These are phyloP conservation scores for Telfairia occidentalis DNA, from an alignment of 331 rosid genomes.

Conservation along the genomic window DNA sequence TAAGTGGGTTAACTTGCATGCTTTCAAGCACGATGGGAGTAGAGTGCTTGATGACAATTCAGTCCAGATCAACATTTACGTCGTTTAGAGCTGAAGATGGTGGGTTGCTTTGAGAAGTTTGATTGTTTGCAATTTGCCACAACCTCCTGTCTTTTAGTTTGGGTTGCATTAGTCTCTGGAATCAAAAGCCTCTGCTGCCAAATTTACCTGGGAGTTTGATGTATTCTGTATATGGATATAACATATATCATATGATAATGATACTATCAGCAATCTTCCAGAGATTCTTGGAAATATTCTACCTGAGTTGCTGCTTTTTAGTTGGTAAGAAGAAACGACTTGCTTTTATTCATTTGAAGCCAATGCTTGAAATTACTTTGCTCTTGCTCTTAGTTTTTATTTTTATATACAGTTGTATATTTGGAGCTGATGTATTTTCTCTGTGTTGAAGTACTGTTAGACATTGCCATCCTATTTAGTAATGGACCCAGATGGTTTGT, in stretches of 20 bases:
- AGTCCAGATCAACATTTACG: constrained; percentile 29
- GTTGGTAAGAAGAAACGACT: constrained; percentile 79
- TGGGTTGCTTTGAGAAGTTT: constrained; percentile 53
- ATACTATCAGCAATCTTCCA: constrained; percentile 87
- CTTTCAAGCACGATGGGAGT: constrained; percentile 28
- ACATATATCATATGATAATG: constrained; percentile 56
- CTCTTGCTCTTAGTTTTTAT: constrained; percentile 8
- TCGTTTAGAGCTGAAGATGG: constrained; percentile 49
- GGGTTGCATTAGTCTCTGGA: constrained; percentile 48
- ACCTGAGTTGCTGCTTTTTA: constrained; percentile 97
- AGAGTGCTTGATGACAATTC: constrained; percentile 40
- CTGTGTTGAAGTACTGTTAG: constrained; percentile 45
- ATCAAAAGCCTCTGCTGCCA: constrained; percentile 56
- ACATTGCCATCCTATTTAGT: constrained; percentile 29
- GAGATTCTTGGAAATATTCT: constrained; percentile 93
- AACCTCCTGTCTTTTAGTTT: constrained; percentile 41
- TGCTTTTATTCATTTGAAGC: constrained; percentile 39
- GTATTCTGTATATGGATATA: constrained; percentile 55
- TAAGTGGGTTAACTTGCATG: constrained; percentile 30
- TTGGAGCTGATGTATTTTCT: constrained; percentile 38
- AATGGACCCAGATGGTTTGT: constrained; percentile 68
- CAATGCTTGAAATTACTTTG: constrained; percentile 25
- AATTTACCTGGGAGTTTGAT: constrained; percentile 68
- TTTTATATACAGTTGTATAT: constrained; percentile 13
- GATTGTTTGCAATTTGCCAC: constrained; percentile 43